A percentile compares a stretch with the other conserved stretches of the same genome.
phyloP scores from a whole-genome alignment of 208 protist genomes.

The Novymonas esmeraldas region DNA sequence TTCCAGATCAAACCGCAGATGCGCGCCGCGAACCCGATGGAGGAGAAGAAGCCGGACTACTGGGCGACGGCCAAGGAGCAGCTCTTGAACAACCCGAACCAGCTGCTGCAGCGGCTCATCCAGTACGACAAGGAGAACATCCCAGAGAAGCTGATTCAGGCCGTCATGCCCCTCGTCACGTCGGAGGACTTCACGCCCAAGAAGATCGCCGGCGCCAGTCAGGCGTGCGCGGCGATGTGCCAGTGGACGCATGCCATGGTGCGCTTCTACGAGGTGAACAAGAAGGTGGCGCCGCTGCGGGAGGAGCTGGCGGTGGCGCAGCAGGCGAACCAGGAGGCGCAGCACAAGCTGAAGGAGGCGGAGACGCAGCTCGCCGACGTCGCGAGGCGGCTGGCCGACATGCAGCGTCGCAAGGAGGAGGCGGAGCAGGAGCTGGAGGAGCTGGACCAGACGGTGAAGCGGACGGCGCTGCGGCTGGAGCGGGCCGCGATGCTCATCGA shows the following conservation, averaged over 20 bases:
- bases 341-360: conserved; percentile 90
- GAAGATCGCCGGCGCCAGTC: conserved; percentile 94
- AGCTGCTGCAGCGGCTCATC: conserved; percentile 93
- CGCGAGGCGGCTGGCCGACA: conserved; percentile 88
- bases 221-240: conserved; percentile 98
- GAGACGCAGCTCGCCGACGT: conserved; percentile 92
- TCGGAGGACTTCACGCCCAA: conserved; percentile 96
- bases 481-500: conserved; percentile 96
- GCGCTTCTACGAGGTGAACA: conserved; percentile 96
- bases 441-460: conserved; percentile 92
- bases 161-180: conserved; percentile 92
- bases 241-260: conserved; percentile 98
- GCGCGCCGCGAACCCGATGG: conserved; percentile 94
- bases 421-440: conserved; percentile 95
- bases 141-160: conserved; percentile 93
- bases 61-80: conserved; percentile 95
- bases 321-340: conserved; percentile 91
- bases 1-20: conserved; percentile 97
- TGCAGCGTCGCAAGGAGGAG: conserved; percentile 93
- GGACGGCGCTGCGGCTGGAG: conserved; percentile 95
- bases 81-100: conserved; percentile 91
- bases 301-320: conserved; percentile 90
- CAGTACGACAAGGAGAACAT: conserved; percentile 98
- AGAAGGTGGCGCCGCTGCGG: conserved; percentile 94
- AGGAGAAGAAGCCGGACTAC: conserved; percentile 97